These are phyloP conservation scores for Avena sativa DNA, from an alignment of 176 grass and related monocot species.

Conservation along the genomic window DNA sequence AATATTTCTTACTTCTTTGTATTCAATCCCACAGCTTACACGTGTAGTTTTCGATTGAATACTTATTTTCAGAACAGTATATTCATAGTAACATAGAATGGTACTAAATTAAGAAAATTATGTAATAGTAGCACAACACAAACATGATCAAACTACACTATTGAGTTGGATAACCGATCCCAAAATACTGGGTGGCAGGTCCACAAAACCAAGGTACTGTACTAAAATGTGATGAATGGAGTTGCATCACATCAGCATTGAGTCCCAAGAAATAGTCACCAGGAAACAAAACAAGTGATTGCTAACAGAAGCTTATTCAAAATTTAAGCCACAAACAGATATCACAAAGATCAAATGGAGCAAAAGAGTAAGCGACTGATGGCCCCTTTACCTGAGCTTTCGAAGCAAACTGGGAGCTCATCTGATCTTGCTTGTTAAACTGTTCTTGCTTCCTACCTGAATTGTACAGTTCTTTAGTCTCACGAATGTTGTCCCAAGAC, in stretches of 20 bases:
- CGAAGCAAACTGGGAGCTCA: slow-evolving; percentile 57
- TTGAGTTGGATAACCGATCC: slow-evolving; percentile 1
- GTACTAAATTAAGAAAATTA: background rate
- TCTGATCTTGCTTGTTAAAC: slow-evolving; percentile 68
- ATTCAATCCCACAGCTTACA: background rate
- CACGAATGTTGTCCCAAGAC: slow-evolving; percentile 85
- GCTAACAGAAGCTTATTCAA: background rate
- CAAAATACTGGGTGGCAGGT: background rate
- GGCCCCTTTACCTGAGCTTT: slow-evolving; percentile 55
- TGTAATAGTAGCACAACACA: background rate
- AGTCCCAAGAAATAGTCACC: background rate
- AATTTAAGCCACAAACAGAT: slow-evolving; percentile 6
- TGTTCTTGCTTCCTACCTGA: slow-evolving; percentile 70
- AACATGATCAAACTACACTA: background rate
- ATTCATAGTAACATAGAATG: background rate
- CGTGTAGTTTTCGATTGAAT: background rate
- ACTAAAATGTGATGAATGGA: slow-evolving; percentile 8
- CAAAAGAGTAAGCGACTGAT: slow-evolving; percentile 3
- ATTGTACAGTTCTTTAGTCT: slow-evolving; percentile 64
- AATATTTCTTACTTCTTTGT: slow-evolving; percentile 3
- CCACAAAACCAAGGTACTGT: background rate
- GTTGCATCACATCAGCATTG: background rate
- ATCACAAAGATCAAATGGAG: slow-evolving; percentile 15
- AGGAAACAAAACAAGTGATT: background rate
- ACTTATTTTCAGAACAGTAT: slow-evolving; percentile 7